Percentiles rank a stretch among this genome's conserved stretches.
Conservation (phyloP, 2,329 filamentous ascomycete genomes). For the Penicillium crustosum region DNA sequence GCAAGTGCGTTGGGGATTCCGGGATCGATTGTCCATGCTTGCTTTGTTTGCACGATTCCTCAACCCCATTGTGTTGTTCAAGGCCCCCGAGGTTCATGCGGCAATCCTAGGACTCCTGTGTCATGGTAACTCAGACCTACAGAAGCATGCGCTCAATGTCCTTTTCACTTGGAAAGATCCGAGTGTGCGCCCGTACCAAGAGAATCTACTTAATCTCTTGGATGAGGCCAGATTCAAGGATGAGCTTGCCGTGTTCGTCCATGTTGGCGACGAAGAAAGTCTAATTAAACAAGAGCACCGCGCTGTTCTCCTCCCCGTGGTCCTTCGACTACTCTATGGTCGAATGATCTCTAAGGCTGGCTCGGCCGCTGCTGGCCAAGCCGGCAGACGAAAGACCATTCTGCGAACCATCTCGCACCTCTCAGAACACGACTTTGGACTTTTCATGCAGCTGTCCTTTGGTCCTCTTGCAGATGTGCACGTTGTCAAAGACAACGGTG, state of each 20-base stretch:
- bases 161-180: slow-evolving; percentile 87
- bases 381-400: slow-evolving; percentile 70
- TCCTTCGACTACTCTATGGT: slow-evolving; percentile 85
- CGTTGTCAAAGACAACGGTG: slow-evolving; percentile 53
- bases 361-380: slow-evolving; percentile 63
- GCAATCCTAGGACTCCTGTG: slow-evolving; percentile 73
- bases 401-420: slow-evolving; percentile 79
- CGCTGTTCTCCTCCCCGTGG: slow-evolving; percentile 73
- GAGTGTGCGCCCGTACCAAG: slow-evolving; percentile 73
- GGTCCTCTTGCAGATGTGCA: slow-evolving; percentile 65
- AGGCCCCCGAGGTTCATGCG: slow-evolving; percentile 70
- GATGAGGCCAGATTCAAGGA: slow-evolving; percentile 92
- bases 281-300: slow-evolving; percentile 73
- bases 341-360: slow-evolving; percentile 81
- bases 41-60: slow-evolving; percentile 78
- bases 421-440: slow-evolving; percentile 68
- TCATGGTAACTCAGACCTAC: slow-evolving; percentile 88
- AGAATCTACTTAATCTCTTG: slow-evolving; percentile 80
- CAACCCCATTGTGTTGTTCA: slow-evolving; percentile 83
- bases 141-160: slow-evolving; percentile 79
- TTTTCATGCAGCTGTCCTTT: slow-evolving; percentile 79
- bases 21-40: slow-evolving; percentile 80
- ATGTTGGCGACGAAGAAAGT: slow-evolving; percentile 63
- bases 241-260: slow-evolving; percentile 85
- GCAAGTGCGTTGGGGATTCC: slow-evolving; percentile 45